Percentiles rank a stretch among this genome's conserved stretches.
phyloP scores from a whole-genome alignment of 495 filamentous ascomycete species.

The Penicillium cataractarum region DNA sequence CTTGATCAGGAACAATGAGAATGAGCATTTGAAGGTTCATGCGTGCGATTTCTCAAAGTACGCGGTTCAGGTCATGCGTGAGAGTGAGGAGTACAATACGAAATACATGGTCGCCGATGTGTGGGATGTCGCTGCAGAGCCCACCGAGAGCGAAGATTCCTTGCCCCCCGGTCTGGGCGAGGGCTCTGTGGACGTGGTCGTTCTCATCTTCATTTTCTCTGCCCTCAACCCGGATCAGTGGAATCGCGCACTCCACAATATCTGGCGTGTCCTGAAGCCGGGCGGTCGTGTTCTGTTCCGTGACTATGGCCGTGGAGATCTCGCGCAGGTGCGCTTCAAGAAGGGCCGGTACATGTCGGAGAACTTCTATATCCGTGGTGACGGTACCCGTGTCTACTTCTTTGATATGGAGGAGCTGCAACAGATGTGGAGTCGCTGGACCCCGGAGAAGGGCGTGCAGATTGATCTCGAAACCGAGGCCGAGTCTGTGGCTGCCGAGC shows the following conservation, averaged over 20 bases:
- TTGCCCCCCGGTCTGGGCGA: slow-evolving; percentile 77
- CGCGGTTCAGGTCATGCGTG: slow-evolving; percentile 86
- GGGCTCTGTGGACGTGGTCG: slow-evolving; percentile 80
- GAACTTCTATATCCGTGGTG: slow-evolving; percentile 95
- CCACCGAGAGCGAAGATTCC: slow-evolving; percentile 33
- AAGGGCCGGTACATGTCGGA: slow-evolving; percentile 89
- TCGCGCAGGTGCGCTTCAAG: slow-evolving; percentile 96
- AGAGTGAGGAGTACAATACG: slow-evolving; percentile 65
- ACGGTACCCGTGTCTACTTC: slow-evolving; percentile 97
- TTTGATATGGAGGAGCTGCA: slow-evolving; percentile 84
- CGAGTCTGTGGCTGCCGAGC: slow-evolving; percentile 18
- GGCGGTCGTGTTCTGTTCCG: slow-evolving; percentile 90
- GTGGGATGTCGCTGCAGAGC: slow-evolving; percentile 79
- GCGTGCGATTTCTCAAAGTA: slow-evolving; percentile 93
- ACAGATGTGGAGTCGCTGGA: slow-evolving; percentile 72
- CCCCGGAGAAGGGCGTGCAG: slow-evolving; percentile 38
- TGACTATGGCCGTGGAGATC: slow-evolving; percentile 92
- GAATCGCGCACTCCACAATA: slow-evolving; percentile 78
- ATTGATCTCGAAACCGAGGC: slow-evolving; percentile 22
- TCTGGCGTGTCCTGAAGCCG: slow-evolving; percentile 78
- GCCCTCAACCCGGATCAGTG: slow-evolving; percentile 85
- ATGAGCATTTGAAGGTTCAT: slow-evolving; percentile 75
- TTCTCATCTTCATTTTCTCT: slow-evolving; percentile 97
- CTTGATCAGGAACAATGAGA: slow-evolving; percentile 77
- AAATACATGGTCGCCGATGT: slow-evolving; percentile 80